These are phyloP conservation scores for Camelina laxa DNA, from an alignment of 345 rosid species.

Conservation along the genomic window DNA sequence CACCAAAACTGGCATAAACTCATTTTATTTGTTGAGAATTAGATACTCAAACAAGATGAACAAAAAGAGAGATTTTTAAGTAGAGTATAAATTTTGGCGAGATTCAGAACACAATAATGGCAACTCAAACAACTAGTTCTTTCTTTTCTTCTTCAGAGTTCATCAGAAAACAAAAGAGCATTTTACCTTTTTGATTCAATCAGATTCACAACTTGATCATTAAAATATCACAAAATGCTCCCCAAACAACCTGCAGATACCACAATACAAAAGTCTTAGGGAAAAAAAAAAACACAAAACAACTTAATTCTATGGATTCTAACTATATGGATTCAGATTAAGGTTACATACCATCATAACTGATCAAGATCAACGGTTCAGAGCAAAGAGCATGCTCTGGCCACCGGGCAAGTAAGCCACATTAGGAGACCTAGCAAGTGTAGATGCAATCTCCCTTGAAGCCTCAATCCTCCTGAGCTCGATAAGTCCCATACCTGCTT, in stretches of 20 bases:
- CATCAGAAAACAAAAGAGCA: conserved; percentile 25
- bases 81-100: not conserved
- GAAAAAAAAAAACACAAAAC: not conserved
- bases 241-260: conserved; percentile 31
- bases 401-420: conserved; percentile 93
- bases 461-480: conserved; percentile 99
- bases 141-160: conserved; percentile 16
- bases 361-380: conserved; percentile 57
- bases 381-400: conserved; percentile 74
- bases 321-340: not conserved
- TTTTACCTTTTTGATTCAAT: conserved; percentile 31
- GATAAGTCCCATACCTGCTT: conserved; percentile 86
- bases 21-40: conserved; percentile 23
- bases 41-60: conserved; percentile 8
- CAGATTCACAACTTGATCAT: conserved; percentile 34
- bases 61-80: not conserved
- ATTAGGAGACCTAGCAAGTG: conserved; percentile 87
- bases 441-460: conserved; percentile 91
- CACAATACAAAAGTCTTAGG: conserved; percentile 6
- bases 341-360: conserved; percentile 16
- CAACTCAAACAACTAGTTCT: conserved; percentile 20
- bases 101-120: conserved; percentile 21
- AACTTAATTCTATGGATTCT: not conserved
- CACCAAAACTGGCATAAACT: not conserved
- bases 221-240: not conserved